Base-by-base conservation (phyloP, 495 filamentous ascomycete species). In the Aspergillus mulundensis region DNA sequence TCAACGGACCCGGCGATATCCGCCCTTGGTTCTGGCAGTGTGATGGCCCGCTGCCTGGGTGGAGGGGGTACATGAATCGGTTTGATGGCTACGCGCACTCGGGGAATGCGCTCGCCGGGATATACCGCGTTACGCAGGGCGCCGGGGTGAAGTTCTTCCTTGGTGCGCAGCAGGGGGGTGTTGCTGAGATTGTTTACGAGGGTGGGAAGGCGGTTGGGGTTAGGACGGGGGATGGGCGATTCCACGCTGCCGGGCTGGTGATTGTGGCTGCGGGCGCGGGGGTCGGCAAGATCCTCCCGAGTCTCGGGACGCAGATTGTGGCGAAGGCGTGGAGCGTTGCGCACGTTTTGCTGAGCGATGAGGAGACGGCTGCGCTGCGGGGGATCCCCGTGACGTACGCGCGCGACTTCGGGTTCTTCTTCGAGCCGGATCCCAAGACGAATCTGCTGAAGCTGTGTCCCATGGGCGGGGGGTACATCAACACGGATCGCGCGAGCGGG, bases 371-470 rank as follows among this genome's bases (percentile, higher is more conserved):
- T 2, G 54, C 58, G 14, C 69, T 85, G 6, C 72, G 74, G 8
- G 77, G 78, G 16, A 81, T 83, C 44, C 80, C 82, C 0, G 77
- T 82, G 1, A 79, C 74, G 4, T 80, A 82, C 50, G 75, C 70
- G 8, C 73, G 81, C 11, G 80, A 83, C 63, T 62, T 84, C 15
- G 81, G 80, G 0, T 84, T 83, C 68, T 81, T 83, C 62, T 85
- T 84, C 50, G 81, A 84, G 58, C 81, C 81, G 0, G 80, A 83
- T 59, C 74, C 70, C 1, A 71, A 74, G 60, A 81, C 79, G 0
- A 73, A 77, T 24, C 55, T 82, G 20, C 53, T 83, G 30, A 85
- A 84, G 70, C 59, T 85, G 11, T 81, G 79, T 43, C 77, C 80
- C 0, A 71, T 77, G 59, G 77, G 78, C 16, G 76, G 74, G 0